phyloP scores from a whole-genome alignment of 805 yeast genomes.

The Yamadazyma scolyti region DNA sequence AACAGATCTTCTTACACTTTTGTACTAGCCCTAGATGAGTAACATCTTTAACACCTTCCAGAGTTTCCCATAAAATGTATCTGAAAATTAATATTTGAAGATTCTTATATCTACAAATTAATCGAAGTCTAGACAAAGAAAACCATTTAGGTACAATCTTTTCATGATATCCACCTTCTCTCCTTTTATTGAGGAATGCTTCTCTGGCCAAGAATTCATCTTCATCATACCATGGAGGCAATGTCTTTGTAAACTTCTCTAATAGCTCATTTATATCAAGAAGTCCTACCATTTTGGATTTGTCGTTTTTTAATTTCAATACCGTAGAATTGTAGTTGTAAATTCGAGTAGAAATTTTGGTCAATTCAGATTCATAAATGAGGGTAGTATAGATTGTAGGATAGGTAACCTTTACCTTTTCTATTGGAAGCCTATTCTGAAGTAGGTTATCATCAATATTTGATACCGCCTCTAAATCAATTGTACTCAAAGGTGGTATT shows the following conservation, averaged over 20 bases:
- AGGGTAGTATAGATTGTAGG: conserved; percentile 18
- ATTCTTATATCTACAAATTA: conserved; percentile 15
- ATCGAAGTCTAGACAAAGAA: conserved; percentile 14
- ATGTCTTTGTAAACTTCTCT: conserved; percentile 10
- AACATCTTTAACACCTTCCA: conserved; percentile 11
- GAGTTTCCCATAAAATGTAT: conserved; percentile 17
- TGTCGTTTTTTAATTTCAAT: conserved; percentile 15
- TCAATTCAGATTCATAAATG: conserved; percentile 17
- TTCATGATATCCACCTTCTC: conserved; percentile 6
- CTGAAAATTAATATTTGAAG: conserved; percentile 16
- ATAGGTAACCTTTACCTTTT: conserved; percentile 12
- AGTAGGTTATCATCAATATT: conserved; percentile 16
- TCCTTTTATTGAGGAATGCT: conserved; percentile 3
- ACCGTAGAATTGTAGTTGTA: conserved; percentile 17
- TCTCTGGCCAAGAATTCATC: conserved; percentile 8
- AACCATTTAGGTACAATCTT: conserved; percentile 15
- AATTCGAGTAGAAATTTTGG: conserved; percentile 17
- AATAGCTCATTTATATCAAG: conserved; percentile 17
- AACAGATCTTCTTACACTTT: conserved; percentile 13
- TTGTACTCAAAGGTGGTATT: conserved; percentile 17
- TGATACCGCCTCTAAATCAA: conserved; percentile 15
- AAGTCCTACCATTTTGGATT: conserved; percentile 18
- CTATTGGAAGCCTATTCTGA: conserved; percentile 9
- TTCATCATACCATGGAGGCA: conserved; percentile 14
- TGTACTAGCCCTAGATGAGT: conserved; percentile 13